Percentiles rank a stretch among this genome's conserved stretches.
These are phyloP conservation scores for Hordeum marinum DNA, from an alignment of 176 grass and related monocot species.

Conservation along the genomic window DNA sequence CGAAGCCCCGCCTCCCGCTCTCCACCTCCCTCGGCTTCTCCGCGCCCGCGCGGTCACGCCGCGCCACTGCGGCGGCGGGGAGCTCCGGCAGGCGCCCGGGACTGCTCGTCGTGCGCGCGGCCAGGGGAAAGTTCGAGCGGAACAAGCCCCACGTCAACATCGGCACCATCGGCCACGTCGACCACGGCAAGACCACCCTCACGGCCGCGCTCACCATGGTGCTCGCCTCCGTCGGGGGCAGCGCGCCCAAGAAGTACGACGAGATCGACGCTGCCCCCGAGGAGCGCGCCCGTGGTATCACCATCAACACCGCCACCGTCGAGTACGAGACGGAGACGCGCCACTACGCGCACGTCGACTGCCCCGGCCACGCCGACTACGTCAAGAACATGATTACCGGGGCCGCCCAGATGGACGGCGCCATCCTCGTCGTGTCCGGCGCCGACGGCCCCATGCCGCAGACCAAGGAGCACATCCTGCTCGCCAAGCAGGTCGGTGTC, in stretches of 20 bases:
- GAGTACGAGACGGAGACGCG: slow-evolving; percentile 96
- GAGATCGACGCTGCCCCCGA: slow-evolving; percentile 97
- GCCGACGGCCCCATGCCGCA: slow-evolving; percentile 98
- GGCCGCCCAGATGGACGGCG: slow-evolving; percentile 95
- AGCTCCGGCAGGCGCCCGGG: slow-evolving; percentile 28
- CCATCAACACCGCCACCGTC: slow-evolving; percentile 99
- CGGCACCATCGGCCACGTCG: slow-evolving; percentile 97
- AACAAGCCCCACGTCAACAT: slow-evolving; percentile 98
- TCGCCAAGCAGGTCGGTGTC: slow-evolving; percentile 98
- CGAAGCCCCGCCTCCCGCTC: slow-evolving; percentile 44
- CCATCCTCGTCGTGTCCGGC: slow-evolving; percentile 89
- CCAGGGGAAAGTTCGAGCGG: slow-evolving; percentile 89
- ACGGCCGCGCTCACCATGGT: slow-evolving; percentile 99
- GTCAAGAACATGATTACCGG: slow-evolving; percentile 99
- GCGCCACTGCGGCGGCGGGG: not conserved
- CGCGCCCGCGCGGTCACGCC: slow-evolving; percentile 27
- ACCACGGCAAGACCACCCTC: slow-evolving; percentile 98
- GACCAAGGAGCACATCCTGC: slow-evolving; percentile 99
- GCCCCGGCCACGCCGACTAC: slow-evolving; percentile 93
- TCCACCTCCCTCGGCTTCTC: slow-evolving; percentile 39
- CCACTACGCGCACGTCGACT: slow-evolving; percentile 97
- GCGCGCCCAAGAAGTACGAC: slow-evolving; percentile 95
- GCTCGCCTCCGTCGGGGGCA: slow-evolving; percentile 70
- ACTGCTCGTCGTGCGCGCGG: slow-evolving; percentile 72
- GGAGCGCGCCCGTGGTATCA: slow-evolving; percentile 97